phyloP scores from a whole-genome alignment of 2,329 filamentous ascomycete genomes.

The Trichoderma pleuroti region DNA sequence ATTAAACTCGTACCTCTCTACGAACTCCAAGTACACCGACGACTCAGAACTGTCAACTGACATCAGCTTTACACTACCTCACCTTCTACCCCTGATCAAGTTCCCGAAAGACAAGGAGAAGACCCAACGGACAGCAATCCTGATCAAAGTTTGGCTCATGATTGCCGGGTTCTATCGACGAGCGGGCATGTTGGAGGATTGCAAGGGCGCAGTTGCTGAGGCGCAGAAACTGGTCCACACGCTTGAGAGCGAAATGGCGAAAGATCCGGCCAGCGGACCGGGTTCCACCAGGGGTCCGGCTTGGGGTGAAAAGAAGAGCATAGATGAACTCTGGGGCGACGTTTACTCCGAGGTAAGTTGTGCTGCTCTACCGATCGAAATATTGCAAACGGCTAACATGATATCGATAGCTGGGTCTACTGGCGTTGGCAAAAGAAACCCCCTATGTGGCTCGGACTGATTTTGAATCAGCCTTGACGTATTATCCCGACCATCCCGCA shows the following conservation, averaged over 20 bases:
- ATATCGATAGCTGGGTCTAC: constrained; percentile 53
- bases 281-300: constrained; percentile 60
- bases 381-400: constrained; percentile 25
- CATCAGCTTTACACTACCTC: constrained; percentile 43
- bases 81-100: constrained; percentile 49
- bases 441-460: constrained; percentile 68
- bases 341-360: constrained; percentile 71
- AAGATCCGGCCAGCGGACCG: constrained; percentile 60
- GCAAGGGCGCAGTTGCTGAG: constrained; percentile 74
- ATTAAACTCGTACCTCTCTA: constrained; percentile 45
- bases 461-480: constrained; percentile 79
- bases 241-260: constrained; percentile 64
- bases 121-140: constrained; percentile 47
- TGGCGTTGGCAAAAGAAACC: constrained; percentile 58
- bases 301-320: constrained; percentile 77
- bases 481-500: constrained; percentile 73
- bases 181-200: constrained; percentile 75
- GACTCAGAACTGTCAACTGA: constrained; percentile 40
- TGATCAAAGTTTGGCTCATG: constrained; percentile 85
- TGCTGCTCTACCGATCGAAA: background rate
- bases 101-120: constrained; percentile 54
- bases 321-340: constrained; percentile 82
- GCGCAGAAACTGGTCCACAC: constrained; percentile 70
- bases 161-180: constrained; percentile 85
- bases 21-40: constrained; percentile 39